Conservation (phyloP, 148 eudicot genomes). For the Bassia scoparia region DNA sequence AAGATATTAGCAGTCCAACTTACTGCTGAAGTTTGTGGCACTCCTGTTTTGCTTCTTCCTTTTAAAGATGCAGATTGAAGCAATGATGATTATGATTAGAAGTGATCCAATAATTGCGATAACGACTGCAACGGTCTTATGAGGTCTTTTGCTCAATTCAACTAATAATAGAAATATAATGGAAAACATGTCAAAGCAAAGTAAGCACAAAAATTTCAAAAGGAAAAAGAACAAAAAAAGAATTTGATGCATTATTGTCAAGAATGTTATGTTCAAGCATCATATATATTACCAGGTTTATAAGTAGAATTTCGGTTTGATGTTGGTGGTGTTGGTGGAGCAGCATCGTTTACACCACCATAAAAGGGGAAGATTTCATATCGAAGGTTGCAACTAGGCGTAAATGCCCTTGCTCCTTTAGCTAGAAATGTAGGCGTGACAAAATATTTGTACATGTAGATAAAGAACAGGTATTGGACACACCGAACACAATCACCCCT, state of each 20-base stretch:
- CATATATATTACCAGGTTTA: neutral
- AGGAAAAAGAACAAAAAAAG: too few relatives aligned
- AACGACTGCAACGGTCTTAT: neutral
- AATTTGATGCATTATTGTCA: neutral
- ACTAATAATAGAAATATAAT: neutral
- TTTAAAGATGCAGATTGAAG: neutral
- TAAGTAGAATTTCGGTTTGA: neutral
- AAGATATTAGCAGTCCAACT: neutral
- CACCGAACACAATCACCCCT: conserved; percentile 18
- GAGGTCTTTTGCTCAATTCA: conserved; percentile 1
- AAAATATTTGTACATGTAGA: neutral
- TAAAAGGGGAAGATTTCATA: conserved; percentile 31
- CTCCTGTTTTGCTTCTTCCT: conserved; percentile 9
- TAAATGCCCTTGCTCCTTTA: conserved; percentile 25
- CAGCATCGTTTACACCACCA: conserved; percentile 16
- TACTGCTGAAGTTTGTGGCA: conserved; percentile 17
- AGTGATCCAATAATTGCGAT: conserved; percentile 8
- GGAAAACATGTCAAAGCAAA: neutral
- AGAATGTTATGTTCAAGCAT: neutral
- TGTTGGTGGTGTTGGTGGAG: neutral
- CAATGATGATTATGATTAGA: conserved; percentile 7
- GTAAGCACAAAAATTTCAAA: neutral
- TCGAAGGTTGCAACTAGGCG: conserved; percentile 30
- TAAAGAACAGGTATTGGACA: neutral
- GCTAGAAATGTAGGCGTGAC: conserved; percentile 14